Conservation (phyloP, 257 asterid species). For the Ballota nigra region DNA sequence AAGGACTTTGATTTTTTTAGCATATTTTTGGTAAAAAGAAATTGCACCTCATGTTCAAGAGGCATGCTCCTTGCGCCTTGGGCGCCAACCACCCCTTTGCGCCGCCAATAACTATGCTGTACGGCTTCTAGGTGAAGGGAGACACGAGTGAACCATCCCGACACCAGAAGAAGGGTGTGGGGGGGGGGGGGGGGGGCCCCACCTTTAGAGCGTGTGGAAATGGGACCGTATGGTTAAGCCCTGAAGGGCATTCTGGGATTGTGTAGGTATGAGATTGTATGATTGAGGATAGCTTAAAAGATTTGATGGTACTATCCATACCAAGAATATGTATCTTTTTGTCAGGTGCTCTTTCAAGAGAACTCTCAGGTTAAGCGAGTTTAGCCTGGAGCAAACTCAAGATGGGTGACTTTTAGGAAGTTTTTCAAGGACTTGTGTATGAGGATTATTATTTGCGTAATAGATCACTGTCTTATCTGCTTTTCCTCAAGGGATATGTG, state of each 20-base stretch:
- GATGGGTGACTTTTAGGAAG: neutral
- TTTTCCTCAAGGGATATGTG: neutral
- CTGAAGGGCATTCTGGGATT: neutral
- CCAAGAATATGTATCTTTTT: neutral
- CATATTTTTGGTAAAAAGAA: neutral
- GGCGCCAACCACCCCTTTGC: neutral
- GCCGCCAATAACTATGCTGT: neutral
- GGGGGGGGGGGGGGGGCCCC: no score
- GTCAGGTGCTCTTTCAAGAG: neutral
- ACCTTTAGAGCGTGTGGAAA: neutral
- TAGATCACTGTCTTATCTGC: neutral
- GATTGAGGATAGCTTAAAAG: neutral
- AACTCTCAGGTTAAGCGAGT: neutral
- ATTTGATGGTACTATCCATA: neutral
- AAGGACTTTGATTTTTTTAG: neutral
- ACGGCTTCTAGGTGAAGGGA: neutral
- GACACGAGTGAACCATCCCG: neutral
- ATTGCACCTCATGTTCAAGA: neutral
- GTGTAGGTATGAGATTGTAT: neutral
- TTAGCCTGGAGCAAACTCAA: neutral
- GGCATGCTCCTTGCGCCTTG: neutral
- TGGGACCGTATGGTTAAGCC: neutral
- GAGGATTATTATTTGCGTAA: neutral
- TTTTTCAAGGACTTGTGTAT: neutral
- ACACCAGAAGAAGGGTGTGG: neutral